phyloP scores from a whole-genome alignment of 306 rosid genomes.

The Comarum palustre region DNA sequence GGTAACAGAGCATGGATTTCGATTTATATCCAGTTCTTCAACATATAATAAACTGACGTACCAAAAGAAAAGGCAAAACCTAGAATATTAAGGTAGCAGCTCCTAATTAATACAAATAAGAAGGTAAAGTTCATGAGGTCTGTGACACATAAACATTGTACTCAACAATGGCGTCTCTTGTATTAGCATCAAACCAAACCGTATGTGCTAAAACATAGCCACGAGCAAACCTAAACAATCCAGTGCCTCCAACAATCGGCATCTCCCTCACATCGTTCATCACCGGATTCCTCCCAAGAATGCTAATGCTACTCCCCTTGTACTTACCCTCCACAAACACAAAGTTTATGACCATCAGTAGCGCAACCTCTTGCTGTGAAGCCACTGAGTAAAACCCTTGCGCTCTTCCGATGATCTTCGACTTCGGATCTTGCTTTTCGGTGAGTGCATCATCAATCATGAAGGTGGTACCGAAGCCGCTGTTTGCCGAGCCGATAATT shows the following conservation, averaged over 20 bases:
- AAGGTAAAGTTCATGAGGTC: slow-evolving; percentile 9
- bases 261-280: slow-evolving; percentile 27
- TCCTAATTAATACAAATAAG: too few species aligned
- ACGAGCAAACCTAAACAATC: slow-evolving; percentile 27
- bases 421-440: slow-evolving; percentile 11
- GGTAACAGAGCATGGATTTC: too few species aligned
- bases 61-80: too few species aligned
- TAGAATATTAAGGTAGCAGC: too few species aligned
- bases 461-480: slow-evolving; percentile 11
- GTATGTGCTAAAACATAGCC: slow-evolving; percentile 40
- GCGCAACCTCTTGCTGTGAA: slow-evolving; percentile 19
- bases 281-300: slow-evolving; percentile 33
- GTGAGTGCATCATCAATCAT: slow-evolving; percentile 32
- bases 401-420: slow-evolving; percentile 31
- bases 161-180: slow-evolving; percentile 40
- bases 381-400: slow-evolving; percentile 36
- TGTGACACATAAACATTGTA: slow-evolving; percentile 33
- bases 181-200: slow-evolving; percentile 18
- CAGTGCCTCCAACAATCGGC: slow-evolving; percentile 36
- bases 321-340: slow-evolving; percentile 24
- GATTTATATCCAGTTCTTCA: too few species aligned
- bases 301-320: slow-evolving; percentile 32
- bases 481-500: neutral
- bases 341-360: slow-evolving; percentile 31
- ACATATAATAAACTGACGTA: too few species aligned